Evolutionary conservation across 257 asterid genomes (phyloP).

Genomic region (Nemophila menziesii): DNA sequence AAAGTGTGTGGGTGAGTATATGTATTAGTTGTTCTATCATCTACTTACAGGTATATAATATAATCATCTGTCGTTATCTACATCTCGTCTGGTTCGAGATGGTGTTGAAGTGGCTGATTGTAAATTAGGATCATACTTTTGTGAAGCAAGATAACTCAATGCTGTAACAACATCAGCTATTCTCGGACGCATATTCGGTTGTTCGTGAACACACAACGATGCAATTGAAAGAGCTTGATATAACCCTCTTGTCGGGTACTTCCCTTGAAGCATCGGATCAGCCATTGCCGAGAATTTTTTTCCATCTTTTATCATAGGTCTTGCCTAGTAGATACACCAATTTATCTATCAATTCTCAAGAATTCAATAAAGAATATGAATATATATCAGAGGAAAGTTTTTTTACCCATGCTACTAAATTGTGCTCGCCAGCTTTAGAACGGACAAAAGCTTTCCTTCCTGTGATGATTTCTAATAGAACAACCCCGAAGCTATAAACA

Average conservation of each 20-base stretch:
- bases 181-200: constrained; percentile 59
- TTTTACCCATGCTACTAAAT: constrained; percentile 80
- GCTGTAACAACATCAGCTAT: constrained; percentile 91
- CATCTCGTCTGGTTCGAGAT: constrained; percentile 33
- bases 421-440: constrained; percentile 64
- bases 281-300: constrained; percentile 61
- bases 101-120: constrained; percentile 42
- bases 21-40: too few species aligned
- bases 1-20: too few species aligned
- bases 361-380: too few species aligned
- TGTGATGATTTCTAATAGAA: constrained; percentile 78
- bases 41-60: too few species aligned
- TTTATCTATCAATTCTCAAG: background rate
- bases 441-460: constrained; percentile 87
- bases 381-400: background rate
- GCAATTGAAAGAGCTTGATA: constrained; percentile 85
- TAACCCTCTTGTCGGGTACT: constrained; percentile 60
- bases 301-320: constrained; percentile 77
- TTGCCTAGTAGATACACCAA: constrained; percentile 38
- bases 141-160: constrained; percentile 59
- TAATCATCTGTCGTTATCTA: too few species aligned
- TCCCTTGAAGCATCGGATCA: constrained; percentile 77
- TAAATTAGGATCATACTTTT: constrained; percentile 41
- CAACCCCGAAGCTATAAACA: constrained; percentile 92
- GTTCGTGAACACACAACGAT: constrained; percentile 87